Evolutionary conservation across 495 filamentous ascomycete genomes (phyloP).

Genomic region (Polyplosphaeria fusca): DNA sequence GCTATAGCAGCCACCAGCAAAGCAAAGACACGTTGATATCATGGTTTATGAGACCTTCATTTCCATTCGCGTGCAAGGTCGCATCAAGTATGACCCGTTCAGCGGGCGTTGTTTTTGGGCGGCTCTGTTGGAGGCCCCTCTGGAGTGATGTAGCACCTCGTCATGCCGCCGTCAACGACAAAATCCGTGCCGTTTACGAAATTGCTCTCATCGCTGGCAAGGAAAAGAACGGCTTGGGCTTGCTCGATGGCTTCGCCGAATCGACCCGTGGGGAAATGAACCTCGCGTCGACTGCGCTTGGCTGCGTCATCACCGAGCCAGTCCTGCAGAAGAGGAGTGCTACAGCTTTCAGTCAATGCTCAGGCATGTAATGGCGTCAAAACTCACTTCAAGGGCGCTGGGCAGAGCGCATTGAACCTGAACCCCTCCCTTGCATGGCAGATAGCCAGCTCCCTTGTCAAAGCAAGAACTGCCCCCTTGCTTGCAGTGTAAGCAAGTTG

Average conservation of each 20-base stretch:
- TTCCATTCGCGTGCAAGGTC: too few species aligned
- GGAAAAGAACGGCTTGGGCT: slow-evolving; percentile 87
- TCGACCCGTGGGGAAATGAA: slow-evolving; percentile 92
- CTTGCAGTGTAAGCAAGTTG: slow-evolving; percentile 93
- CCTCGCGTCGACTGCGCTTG: slow-evolving; percentile 81
- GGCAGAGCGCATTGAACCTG: slow-evolving; percentile 89
- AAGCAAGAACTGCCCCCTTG: slow-evolving; percentile 88
- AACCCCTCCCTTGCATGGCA: slow-evolving; percentile 63
- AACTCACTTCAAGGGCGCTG: slow-evolving; percentile 78
- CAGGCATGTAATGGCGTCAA: neutral
- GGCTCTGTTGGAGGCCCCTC: slow-evolving; percentile 71
- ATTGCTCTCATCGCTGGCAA: slow-evolving; percentile 90
- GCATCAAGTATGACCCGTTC: too few species aligned
- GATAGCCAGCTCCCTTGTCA: slow-evolving; percentile 48
- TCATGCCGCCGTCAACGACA: slow-evolving; percentile 96
- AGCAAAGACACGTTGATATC: too few species aligned
- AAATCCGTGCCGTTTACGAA: slow-evolving; percentile 94
- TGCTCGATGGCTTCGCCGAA: slow-evolving; percentile 97
- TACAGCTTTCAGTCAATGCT: slow-evolving; percentile 26
- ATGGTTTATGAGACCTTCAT: too few species aligned
- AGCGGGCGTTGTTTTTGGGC: slow-evolving; percentile 60
- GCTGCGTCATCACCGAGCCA: slow-evolving; percentile 87
- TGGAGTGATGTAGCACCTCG: slow-evolving; percentile 89
- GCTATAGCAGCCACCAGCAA: too few species aligned
- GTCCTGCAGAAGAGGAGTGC: slow-evolving; percentile 80